Evolutionary conservation across 1,139 yeast species (phyloP).

Genomic region (Taphrina communis): DNA sequence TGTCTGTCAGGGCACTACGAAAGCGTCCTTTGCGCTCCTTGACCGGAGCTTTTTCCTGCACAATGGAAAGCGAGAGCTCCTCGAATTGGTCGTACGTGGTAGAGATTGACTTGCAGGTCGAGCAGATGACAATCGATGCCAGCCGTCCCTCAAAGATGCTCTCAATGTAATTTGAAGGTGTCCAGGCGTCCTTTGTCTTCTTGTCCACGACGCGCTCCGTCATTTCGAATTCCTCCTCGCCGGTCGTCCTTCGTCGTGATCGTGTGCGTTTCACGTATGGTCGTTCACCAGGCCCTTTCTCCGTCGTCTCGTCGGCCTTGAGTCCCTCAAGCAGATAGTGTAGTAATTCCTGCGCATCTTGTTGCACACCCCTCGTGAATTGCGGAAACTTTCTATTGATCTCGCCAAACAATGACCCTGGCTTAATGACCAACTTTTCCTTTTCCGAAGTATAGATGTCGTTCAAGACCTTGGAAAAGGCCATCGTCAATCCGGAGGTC

Average conservation of each 20-base stretch:
- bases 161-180: constrained; percentile 32
- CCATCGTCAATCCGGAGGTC: constrained; percentile 31
- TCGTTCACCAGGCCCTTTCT: constrained; percentile 2
- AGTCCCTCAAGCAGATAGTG: constrained; percentile 42
- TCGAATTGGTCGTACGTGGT: constrained; percentile 42
- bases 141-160: constrained; percentile 43
- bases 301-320: constrained; percentile 36
- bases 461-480: constrained; percentile 40
- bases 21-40: constrained; percentile 36
- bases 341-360: constrained; percentile 44
- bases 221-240: constrained; percentile 36
- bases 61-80: constrained; percentile 43
- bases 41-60: constrained; percentile 12
- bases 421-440: constrained; percentile 38
- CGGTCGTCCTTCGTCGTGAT: constrained; percentile 23
- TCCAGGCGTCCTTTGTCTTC: constrained; percentile 19
- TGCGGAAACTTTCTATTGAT: constrained; percentile 38
- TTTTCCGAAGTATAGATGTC: constrained; percentile 35
- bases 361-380: constrained; percentile 41
- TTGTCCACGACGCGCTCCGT: constrained; percentile 17
- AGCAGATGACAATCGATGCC: constrained; percentile 44
- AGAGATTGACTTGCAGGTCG: constrained; percentile 41
- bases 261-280: constrained; percentile 28
- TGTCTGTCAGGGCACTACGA: constrained; percentile 32
- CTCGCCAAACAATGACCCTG: constrained; percentile 38